A percentile compares a stretch with the other conserved stretches of the same genome.
Evolutionary conservation across 2,329 filamentous ascomycete species (phyloP).

Genomic region (Coniochaeta ligniaria): DNA sequence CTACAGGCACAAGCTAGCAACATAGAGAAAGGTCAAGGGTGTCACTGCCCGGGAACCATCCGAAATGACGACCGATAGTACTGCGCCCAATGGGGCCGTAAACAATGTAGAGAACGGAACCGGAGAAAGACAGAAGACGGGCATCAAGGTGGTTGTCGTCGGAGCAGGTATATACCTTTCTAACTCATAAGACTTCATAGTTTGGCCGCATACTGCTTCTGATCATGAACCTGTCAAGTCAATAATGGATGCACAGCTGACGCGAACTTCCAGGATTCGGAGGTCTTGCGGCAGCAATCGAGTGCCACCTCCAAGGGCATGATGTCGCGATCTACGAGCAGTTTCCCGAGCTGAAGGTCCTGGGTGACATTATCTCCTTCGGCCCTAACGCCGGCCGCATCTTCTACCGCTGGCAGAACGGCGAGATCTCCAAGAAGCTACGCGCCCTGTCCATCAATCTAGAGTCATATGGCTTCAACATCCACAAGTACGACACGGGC

Average conservation of each 20-base stretch:
- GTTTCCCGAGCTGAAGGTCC: constrained; percentile 47
- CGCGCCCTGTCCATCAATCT: constrained; percentile 45
- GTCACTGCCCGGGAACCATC: background rate
- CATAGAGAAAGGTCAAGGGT: background rate
- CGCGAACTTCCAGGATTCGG: constrained; percentile 39
- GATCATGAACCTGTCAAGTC: background rate
- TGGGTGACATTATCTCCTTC: constrained; percentile 58
- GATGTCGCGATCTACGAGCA: constrained; percentile 50
- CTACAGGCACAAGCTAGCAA: background rate
- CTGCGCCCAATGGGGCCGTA: background rate
- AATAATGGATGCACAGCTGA: background rate
- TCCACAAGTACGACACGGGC: constrained; percentile 53
- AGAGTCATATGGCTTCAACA: constrained; percentile 47
- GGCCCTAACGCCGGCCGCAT: constrained; percentile 55
- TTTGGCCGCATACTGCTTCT: background rate
- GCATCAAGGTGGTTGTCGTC: constrained; percentile 45
- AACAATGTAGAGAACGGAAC: background rate
- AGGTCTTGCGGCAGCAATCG: constrained; percentile 54
- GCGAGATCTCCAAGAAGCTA: constrained; percentile 37
- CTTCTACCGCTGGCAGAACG: constrained; percentile 49
- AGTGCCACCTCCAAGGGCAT: constrained; percentile 55
- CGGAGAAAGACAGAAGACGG: constrained; percentile 25
- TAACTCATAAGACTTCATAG: background rate
- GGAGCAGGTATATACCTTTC: constrained; percentile 19
- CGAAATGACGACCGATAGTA: background rate